Evolutionary conservation across 768 basidiomycete genomes (phyloP).

Genomic region (Leccinum sublutescens): DNA sequence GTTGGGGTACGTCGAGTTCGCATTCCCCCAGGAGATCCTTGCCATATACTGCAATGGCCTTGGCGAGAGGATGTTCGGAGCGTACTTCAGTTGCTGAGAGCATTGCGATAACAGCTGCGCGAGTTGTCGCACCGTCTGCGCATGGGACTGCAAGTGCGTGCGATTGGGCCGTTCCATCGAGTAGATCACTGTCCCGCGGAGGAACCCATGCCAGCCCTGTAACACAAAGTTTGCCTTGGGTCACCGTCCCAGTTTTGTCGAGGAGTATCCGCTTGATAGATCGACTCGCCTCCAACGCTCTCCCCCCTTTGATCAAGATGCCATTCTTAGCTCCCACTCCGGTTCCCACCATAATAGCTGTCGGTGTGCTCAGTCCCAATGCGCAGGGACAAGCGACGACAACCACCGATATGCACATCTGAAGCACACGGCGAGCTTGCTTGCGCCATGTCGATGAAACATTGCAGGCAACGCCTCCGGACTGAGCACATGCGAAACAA

Average conservation of each 20-base stretch:
- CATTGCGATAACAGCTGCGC: too few relatives aligned
- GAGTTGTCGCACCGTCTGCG: slow-evolving; percentile 62
- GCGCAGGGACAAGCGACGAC: slow-evolving; percentile 99
- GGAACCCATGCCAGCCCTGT: slow-evolving; percentile 75
- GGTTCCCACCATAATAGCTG: slow-evolving; percentile 99
- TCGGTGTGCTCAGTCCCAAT: slow-evolving; percentile 92
- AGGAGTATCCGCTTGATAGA: slow-evolving; percentile 78
- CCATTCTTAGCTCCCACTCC: slow-evolving; percentile 97
- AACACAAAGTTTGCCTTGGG: slow-evolving; percentile 89
- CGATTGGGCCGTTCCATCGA: slow-evolving; percentile 12
- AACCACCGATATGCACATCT: slow-evolving; percentile 96
- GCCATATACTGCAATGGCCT: slow-evolving; percentile 54
- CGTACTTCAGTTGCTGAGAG: too few relatives aligned
- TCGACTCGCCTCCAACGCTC: slow-evolving; percentile 89
- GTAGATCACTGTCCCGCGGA: slow-evolving; percentile 23
- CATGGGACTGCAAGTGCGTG: slow-evolving; percentile 31
- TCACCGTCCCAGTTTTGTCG: slow-evolving; percentile 98
- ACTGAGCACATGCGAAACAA: slow-evolving; percentile 58
- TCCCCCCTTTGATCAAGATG: slow-evolving; percentile 96
- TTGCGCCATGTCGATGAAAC: slow-evolving; percentile 83
- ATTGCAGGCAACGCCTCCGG: slow-evolving; percentile 69
- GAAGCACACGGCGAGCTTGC: slow-evolving; percentile 89
- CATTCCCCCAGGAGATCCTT: slow-evolving; percentile 53
- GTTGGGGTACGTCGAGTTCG: slow-evolving; percentile 44
- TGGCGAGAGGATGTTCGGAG: too few relatives aligned